Evolutionary conservation across 352 stramenopile genomes (phyloP).

Genomic region (Pythium scleroteichum): DNA sequence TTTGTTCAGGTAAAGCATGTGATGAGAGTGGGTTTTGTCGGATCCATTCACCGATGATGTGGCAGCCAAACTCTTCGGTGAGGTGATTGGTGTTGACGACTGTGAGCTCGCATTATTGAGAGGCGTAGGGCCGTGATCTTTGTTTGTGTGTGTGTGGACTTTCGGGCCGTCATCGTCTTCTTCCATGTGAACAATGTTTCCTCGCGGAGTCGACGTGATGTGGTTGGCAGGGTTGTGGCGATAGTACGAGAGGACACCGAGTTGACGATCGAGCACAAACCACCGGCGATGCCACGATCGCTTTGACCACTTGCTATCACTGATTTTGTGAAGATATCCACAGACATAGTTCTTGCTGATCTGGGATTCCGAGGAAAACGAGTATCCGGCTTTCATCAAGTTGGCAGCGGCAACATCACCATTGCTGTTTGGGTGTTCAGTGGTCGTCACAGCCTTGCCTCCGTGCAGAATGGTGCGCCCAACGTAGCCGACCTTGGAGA

Average conservation of each 20-base stretch:
- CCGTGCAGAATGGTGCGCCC: slow-evolving; percentile 70
- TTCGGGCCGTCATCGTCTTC: slow-evolving; percentile 23
- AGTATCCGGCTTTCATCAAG: slow-evolving; percentile 50
- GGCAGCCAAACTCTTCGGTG: slow-evolving; percentile 1
- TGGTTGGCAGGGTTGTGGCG: slow-evolving; percentile 77
- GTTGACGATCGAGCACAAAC: slow-evolving; percentile 81
- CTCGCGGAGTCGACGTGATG: slow-evolving; percentile 52
- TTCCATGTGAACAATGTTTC: slow-evolving; percentile 78
- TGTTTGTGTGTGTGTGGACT: slow-evolving; percentile 1
- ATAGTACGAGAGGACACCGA: slow-evolving; percentile 80
- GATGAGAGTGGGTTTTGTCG: slow-evolving; percentile 40
- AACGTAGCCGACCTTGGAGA: slow-evolving; percentile 60
- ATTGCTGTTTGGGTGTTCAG: slow-evolving; percentile 7
- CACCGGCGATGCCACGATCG: slow-evolving; percentile 82
- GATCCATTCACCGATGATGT: background rate
- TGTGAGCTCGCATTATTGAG: slow-evolving; percentile 3
- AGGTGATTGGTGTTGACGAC: slow-evolving; percentile 12
- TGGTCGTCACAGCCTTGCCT: slow-evolving; percentile 45
- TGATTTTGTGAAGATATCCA: slow-evolving; percentile 85
- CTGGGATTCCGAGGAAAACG: slow-evolving; percentile 76
- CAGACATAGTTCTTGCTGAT: slow-evolving; percentile 82
- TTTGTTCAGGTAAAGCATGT: slow-evolving; percentile 74
- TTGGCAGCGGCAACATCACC: slow-evolving; percentile 20
- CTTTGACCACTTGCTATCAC: slow-evolving; percentile 83
- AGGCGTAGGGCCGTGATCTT: slow-evolving; percentile 4